Base-by-base conservation (phyloP, 2,329 filamentous ascomycete genomes). In the Aspergillus chevalieri region DNA sequence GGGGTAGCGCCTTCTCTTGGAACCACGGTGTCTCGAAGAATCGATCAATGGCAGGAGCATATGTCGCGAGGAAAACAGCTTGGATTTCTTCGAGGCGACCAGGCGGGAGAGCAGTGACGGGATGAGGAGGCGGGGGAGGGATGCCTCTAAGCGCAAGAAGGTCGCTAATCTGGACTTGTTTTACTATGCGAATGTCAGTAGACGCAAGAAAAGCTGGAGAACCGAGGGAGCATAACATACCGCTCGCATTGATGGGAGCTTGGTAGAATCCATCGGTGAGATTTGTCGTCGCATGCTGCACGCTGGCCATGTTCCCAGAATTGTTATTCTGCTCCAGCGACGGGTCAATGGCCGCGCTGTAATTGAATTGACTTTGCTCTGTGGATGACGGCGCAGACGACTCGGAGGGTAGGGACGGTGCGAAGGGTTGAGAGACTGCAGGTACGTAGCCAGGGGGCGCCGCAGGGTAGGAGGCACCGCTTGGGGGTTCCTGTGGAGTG, bases 1-100 rank as follows among this genome's bases (percentile, higher is more conserved):
- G 70, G n/a, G 65, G 66, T 48, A 78, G 72, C 47, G 77, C 80
- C 56, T 76, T 76, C 34, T 70, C 72, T 22, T 74, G 81, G 71
- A 89, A 96, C 91, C 91, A 97, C 24, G 78, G 79, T 6, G 89
- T 87, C 67, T 96, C 91, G 54, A 94, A 80, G 54, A 93, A 85
- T 45, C 80, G 79, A 67, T 88, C 84, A 43, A 93, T 79, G 6
- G 83, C 86, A 1, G 79, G 80, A 3, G 84, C 86, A 66, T 93
- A 94, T 55, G 89, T 84, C 56, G 85, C 84, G 58, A 81, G 79
- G 68, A 87, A 94, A 14, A 92, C 73, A 53, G 80, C 80, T 55
- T 82, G 83, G 51, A 89, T 82, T 63, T 89, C 84, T 58, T 84
- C 81, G 45, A 87, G 75, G 50, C 69, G 69, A 6, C 68, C 65